phyloP scores from a whole-genome alignment of 345 rosid species.

The Boechera stricta region DNA sequence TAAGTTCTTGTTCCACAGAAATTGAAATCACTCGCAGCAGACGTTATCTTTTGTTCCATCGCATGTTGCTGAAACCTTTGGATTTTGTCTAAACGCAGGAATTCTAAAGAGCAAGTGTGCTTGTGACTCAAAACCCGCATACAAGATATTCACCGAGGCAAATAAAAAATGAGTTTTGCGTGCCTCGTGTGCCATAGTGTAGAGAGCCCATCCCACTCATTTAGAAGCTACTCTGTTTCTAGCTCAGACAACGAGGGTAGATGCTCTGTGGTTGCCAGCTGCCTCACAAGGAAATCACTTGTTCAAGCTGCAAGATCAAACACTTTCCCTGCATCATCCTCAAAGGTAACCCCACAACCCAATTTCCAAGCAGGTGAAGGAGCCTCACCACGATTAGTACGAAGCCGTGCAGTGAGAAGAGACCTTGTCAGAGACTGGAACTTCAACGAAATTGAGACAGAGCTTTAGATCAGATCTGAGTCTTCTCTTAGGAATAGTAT shows the following conservation, averaged over 20 bases:
- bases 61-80: background rate
- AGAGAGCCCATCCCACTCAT: slow-evolving; percentile 94
- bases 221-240: slow-evolving; percentile 90
- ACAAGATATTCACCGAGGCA: background rate
- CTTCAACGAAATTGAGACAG: slow-evolving; percentile 65
- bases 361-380: slow-evolving; percentile 45
- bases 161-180: slow-evolving; percentile 71
- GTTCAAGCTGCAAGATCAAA: slow-evolving; percentile 65
- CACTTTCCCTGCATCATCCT: slow-evolving; percentile 58
- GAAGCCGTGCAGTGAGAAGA: slow-evolving; percentile 89
- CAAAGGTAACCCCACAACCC: slow-evolving; percentile 93
- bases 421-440: slow-evolving; percentile 98
- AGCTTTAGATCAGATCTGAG: slow-evolving; percentile 49
- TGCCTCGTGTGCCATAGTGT: slow-evolving; percentile 89
- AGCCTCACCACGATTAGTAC: slow-evolving; percentile 79
- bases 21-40: slow-evolving; percentile 1
- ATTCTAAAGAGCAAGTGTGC: background rate
- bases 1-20: slow-evolving; percentile 7
- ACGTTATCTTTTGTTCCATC: background rate
- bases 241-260: slow-evolving; percentile 93
- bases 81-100: slow-evolving; percentile 30
- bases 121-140: background rate
- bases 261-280: slow-evolving; percentile 74
- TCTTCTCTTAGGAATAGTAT: slow-evolving; percentile 34
- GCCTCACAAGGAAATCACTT: slow-evolving; percentile 69